A percentile compares a stretch with the other conserved stretches of the same genome.
Conservation (phyloP, 768 basidiomycete species). For the Rhodotorula kratochvilovae region DNA sequence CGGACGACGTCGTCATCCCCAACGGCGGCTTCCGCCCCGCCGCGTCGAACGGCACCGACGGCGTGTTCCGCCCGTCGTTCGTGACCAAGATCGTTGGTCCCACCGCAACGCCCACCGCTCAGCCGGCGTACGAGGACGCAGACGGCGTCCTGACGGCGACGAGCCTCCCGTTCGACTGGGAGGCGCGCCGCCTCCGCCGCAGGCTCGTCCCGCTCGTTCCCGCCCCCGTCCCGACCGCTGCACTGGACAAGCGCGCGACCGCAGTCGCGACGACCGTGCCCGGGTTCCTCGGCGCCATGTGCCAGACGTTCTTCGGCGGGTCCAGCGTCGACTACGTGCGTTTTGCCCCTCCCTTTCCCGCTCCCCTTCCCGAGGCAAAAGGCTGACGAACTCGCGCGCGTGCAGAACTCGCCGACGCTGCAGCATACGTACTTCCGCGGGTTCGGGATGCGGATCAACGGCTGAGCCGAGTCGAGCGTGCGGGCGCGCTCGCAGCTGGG, state of each 20-base stretch:
- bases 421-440: slow-evolving; percentile 41
- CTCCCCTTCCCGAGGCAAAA: too few relatives aligned
- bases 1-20: slow-evolving; percentile 30
- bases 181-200: not conserved
- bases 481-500: too few relatives aligned
- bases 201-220: not conserved
- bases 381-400: too few relatives aligned
- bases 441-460: slow-evolving; percentile 29
- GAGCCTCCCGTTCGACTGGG: not conserved
- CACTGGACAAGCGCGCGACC: slow-evolving; percentile 4
- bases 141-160: not conserved
- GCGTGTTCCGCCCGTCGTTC: slow-evolving; percentile 1
- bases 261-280: not conserved
- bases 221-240: too few relatives aligned
- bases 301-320: slow-evolving; percentile 42
- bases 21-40: slow-evolving; percentile 36
- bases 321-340: slow-evolving; percentile 13
- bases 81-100: slow-evolving; percentile 17
- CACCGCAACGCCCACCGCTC: not conserved
- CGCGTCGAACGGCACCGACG: not conserved
- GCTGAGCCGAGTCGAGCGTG: not conserved
- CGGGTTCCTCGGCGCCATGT: slow-evolving; percentile 31
- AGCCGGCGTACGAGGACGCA: not conserved
- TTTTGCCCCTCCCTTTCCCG: not conserved
- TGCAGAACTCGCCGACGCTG: slow-evolving; percentile 28